phyloP scores from a whole-genome alignment of 805 yeast genomes.

The Naumovozyma baii region DNA sequence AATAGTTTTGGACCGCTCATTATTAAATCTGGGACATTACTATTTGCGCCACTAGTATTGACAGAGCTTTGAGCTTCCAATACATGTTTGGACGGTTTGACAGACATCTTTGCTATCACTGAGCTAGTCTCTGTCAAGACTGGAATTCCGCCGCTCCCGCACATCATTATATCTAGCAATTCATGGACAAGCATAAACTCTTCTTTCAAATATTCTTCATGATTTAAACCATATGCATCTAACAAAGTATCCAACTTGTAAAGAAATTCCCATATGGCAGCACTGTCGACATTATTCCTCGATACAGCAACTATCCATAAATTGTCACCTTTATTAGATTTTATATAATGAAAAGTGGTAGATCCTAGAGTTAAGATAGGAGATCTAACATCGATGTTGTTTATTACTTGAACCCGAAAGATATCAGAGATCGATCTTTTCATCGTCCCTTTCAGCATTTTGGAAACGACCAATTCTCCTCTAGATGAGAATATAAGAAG shows the following conservation, averaged over 20 bases:
- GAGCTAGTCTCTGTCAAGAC: constrained; percentile 20
- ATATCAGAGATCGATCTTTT: constrained; percentile 75
- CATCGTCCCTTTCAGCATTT: constrained; percentile 63
- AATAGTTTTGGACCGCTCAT: constrained; percentile 13
- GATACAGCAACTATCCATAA: constrained; percentile 86
- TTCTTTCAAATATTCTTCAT: constrained; percentile 46
- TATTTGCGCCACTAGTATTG: not conserved
- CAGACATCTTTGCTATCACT: constrained; percentile 18
- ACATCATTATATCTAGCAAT: constrained; percentile 58
- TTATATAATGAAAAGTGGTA: constrained; percentile 78
- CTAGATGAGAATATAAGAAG: constrained; percentile 66
- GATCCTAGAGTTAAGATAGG: constrained; percentile 83
- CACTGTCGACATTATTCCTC: constrained; percentile 78
- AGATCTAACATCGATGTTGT: constrained; percentile 44
- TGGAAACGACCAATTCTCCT: constrained; percentile 77
- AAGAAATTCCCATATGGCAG: constrained; percentile 68
- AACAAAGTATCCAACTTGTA: constrained; percentile 51
- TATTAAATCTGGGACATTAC: not conserved
- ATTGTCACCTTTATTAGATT: constrained; percentile 34
- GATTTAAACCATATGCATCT: constrained; percentile 30
- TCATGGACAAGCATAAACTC: constrained; percentile 68
- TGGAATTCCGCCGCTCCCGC: constrained; percentile 21
- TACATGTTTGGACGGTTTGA: constrained; percentile 11
- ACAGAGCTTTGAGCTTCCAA: constrained; percentile 1
- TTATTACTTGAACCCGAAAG: constrained; percentile 84